phyloP scores from a whole-genome alignment of 2,329 filamentous ascomycete genomes.

The Fusarium neocosmosporiellum region DNA sequence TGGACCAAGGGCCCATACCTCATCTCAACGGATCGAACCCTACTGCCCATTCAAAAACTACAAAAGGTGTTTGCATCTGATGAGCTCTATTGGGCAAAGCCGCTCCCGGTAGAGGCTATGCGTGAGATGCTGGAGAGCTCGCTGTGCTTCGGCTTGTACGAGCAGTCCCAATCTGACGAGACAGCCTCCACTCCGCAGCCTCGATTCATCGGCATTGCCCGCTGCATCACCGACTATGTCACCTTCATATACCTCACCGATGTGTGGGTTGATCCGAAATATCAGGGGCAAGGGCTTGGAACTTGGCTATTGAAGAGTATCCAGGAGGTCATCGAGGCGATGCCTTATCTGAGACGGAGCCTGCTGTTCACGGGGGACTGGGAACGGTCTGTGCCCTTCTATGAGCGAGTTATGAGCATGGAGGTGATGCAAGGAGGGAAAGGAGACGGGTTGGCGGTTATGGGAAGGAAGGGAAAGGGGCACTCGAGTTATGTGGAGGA shows the following conservation, averaged over 20 bases:
- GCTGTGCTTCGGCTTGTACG: conserved; percentile 67
- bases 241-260: conserved; percentile 72
- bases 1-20: neutral
- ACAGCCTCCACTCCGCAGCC: neutral
- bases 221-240: conserved; percentile 71
- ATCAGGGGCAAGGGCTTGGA: conserved; percentile 67
- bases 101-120: conserved; percentile 56
- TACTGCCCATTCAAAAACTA: conserved; percentile 48
- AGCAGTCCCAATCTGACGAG: neutral
- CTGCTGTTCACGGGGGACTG: conserved; percentile 58
- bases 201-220: conserved; percentile 41
- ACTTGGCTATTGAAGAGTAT: conserved; percentile 69
- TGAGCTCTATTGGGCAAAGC: conserved; percentile 65
- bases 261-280: conserved; percentile 66
- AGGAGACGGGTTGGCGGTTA: neutral
- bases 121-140: conserved; percentile 62
- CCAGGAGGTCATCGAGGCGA: conserved; percentile 59
- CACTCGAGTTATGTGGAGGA: neutral
- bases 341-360: conserved; percentile 65
- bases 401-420: conserved; percentile 43
- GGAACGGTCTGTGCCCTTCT: conserved; percentile 44
- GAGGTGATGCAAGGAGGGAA: conserved; percentile 22
- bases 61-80: conserved; percentile 62
- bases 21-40: conserved; percentile 8
- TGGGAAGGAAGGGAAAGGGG: neutral